Evolutionary conservation across 2,329 filamentous ascomycete species (phyloP).

Genomic region (Magnaporthales sp.): DNA sequence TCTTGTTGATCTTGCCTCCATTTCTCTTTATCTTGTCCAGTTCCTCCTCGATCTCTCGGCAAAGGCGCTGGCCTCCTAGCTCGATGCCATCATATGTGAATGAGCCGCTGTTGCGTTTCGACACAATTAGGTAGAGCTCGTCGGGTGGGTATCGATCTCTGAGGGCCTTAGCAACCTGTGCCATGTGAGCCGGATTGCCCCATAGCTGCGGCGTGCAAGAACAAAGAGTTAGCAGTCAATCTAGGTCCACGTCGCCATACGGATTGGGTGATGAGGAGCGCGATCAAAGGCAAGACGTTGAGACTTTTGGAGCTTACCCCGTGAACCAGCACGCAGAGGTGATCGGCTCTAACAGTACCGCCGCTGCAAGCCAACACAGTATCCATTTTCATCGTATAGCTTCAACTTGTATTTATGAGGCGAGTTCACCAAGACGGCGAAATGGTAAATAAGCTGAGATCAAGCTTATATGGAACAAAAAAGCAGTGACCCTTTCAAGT

Average conservation of each 20-base stretch:
- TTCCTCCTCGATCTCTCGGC: constrained; percentile 58
- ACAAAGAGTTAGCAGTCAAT: neutral
- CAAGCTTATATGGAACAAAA: neutral
- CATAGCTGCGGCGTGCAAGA: constrained; percentile 45
- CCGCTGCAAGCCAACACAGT: constrained; percentile 32
- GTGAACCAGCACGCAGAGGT: constrained; percentile 71
- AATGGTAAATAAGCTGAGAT: neutral
- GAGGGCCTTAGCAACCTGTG: constrained; percentile 56
- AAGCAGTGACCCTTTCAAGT: neutral
- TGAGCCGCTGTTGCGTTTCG: constrained; percentile 64
- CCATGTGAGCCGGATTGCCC: constrained; percentile 70
- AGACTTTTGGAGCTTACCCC: constrained; percentile 45
- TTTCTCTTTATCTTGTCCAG: constrained; percentile 44
- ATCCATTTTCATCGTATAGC: neutral
- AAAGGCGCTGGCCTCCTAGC: constrained; percentile 57
- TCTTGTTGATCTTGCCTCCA: constrained; percentile 66
- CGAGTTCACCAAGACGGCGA: neutral
- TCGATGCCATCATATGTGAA: constrained; percentile 66
- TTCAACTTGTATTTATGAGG: neutral
- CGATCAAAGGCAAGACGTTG: neutral
- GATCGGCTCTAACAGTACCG: constrained; percentile 48
- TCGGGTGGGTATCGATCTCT: constrained; percentile 53
- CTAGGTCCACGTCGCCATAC: too few species aligned
- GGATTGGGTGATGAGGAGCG: neutral
- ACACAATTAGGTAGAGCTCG: constrained; percentile 59